Conservation (phyloP, 2,329 filamentous ascomycete species). For the Aureobasidium lini region DNA sequence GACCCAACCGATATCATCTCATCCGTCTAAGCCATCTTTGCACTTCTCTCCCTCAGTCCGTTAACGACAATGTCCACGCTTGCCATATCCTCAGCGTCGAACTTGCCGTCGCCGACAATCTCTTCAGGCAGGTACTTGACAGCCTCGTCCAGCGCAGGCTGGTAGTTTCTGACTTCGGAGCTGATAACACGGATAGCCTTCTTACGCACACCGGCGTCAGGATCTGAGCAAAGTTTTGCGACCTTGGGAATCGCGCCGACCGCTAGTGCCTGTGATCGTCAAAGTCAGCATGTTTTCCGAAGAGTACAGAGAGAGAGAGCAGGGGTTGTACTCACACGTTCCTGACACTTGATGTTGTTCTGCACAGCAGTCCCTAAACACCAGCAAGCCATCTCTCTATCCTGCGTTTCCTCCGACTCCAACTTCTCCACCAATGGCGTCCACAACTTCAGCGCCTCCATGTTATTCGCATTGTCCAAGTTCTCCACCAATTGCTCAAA, state of each 20-base stretch:
- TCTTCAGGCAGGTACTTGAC: conserved; percentile 61
- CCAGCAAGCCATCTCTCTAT: conserved; percentile 85
- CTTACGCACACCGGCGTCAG: conserved; percentile 59
- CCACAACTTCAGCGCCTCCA: conserved; percentile 74
- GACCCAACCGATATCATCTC: neutral
- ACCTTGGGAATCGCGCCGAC: conserved; percentile 63
- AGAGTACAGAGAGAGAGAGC: conserved; percentile 9
- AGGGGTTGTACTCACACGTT: conserved; percentile 44
- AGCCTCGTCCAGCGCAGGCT: conserved; percentile 59
- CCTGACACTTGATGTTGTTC: conserved; percentile 84
- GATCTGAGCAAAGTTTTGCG: conserved; percentile 56
- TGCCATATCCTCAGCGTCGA: conserved; percentile 86
- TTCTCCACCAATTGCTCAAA: conserved; percentile 87
- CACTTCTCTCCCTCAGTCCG: conserved; percentile 22
- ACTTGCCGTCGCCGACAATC: conserved; percentile 45
- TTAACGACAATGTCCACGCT: conserved; percentile 54
- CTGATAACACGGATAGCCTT: conserved; percentile 89
- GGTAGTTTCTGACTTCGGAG: conserved; percentile 79
- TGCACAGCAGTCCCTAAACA: conserved; percentile 91
- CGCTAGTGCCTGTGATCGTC: conserved; percentile 39
- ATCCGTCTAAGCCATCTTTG: conserved; percentile 3
- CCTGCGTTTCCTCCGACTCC: conserved; percentile 58
- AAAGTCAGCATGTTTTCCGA: neutral
- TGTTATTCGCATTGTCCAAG: conserved; percentile 95
- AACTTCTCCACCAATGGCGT: conserved; percentile 67